A percentile compares a stretch with the other conserved stretches of the same genome.
Conservation (phyloP, 768 basidiomycete genomes). For the Kondoa malvinella region DNA sequence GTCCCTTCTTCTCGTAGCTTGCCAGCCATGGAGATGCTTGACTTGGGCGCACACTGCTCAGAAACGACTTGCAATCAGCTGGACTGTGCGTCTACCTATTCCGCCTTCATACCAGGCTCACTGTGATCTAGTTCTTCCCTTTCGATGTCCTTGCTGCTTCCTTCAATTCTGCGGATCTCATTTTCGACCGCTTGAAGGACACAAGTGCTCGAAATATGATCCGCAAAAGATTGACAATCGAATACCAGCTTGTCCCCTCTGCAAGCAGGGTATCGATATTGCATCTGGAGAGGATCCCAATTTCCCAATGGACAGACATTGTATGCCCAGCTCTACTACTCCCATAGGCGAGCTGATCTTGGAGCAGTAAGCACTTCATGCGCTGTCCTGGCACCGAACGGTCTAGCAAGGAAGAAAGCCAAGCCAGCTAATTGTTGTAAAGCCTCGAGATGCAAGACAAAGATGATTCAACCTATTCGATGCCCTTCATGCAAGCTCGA, state of each 20-base stretch:
- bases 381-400: constrained; percentile 13
- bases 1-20: neutral
- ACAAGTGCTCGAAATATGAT: constrained; percentile 13
- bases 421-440: constrained; percentile 6
- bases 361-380: constrained; percentile 11
- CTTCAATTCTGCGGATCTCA: constrained; percentile 15
- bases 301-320: constrained; percentile 21
- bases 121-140: constrained; percentile 18
- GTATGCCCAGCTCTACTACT: neutral
- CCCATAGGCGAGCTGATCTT: neutral
- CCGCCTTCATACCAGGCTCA: neutral
- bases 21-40: neutral
- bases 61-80: neutral
- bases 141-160: constrained; percentile 19
- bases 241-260: constrained; percentile 23
- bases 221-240: constrained; percentile 14
- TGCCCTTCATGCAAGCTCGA: constrained; percentile 10
- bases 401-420: neutral
- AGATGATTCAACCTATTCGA: constrained; percentile 19
- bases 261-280: constrained; percentile 13
- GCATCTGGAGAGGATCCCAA: constrained; percentile 18
- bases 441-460: constrained; percentile 14
- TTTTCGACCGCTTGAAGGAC: constrained; percentile 12
- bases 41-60: neutral
- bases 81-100: neutral